These are phyloP conservation scores for Leccinum subtestaceum DNA, from an alignment of 768 basidiomycete genomes.

Conservation along the genomic window DNA sequence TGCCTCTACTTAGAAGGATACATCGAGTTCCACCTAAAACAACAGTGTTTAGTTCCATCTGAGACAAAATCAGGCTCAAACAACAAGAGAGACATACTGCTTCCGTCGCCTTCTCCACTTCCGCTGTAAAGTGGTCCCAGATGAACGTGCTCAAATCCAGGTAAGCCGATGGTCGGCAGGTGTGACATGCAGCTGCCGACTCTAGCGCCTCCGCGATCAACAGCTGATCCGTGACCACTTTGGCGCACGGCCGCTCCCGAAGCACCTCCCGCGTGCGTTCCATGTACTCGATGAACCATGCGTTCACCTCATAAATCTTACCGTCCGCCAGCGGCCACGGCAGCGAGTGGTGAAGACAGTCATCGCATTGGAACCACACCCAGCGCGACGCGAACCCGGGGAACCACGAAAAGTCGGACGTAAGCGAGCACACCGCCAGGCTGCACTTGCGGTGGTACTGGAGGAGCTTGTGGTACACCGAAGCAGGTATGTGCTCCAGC, in stretches of 20 bases:
- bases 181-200: constrained; percentile 25
- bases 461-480: constrained; percentile 35
- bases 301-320: constrained; percentile 35
- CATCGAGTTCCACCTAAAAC: constrained; percentile 32
- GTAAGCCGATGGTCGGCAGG: constrained; percentile 30
- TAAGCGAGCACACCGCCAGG: constrained; percentile 29
- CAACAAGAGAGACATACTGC: constrained; percentile 19
- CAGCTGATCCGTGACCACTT: constrained; percentile 30
- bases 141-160: constrained; percentile 34
- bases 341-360: constrained; percentile 33
- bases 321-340: constrained; percentile 35
- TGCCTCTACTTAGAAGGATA: constrained; percentile 21
- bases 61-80: neutral
- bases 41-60: constrained; percentile 6
- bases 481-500: constrained; percentile 37
- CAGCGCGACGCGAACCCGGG: constrained; percentile 36
- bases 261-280: constrained; percentile 30
- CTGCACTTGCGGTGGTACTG: constrained; percentile 37
- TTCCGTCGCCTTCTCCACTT: constrained; percentile 31
- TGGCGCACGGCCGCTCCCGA: constrained; percentile 31
- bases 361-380: constrained; percentile 40
- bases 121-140: constrained; percentile 28
- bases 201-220: constrained; percentile 33
- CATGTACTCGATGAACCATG: constrained; percentile 37
- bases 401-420: constrained; percentile 37